Evolutionary conservation across 768 basidiomycete genomes (phyloP), one percentile per base, ranked within the genome.

Genomic region (Austroboletus eburneus): DNA sequence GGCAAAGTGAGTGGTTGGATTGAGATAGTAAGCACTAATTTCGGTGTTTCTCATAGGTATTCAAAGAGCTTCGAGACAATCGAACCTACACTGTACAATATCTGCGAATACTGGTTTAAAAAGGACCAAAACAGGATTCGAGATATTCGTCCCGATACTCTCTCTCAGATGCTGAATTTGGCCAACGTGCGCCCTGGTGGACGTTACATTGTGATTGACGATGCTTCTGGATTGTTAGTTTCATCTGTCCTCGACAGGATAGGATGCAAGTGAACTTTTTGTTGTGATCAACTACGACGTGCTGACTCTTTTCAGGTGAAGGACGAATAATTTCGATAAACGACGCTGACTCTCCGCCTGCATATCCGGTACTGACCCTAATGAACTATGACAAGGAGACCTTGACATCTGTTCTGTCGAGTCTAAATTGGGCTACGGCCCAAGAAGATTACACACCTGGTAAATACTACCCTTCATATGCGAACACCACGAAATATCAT

Each of bases 331-430:
- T 97, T 51, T 81, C 87, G 2, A 82, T 99, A 51, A 89, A 85
- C 54, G 90, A 94, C 51, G 79, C 84, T 25, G 95, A 97, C 57
- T 91, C 88, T 12, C 93, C 95, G 5, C 95, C 96, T 7, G 86
- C 91, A 34, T 95, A 91, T 65, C 87, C 89, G 12, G 78, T 92
- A 18, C 65, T 92, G 61, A 70, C 73, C 3, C 73, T 85, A 48
- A 91, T 98, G 90, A 98, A 98, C 68, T 91, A 93, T 59, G 69
- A 78, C 13, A 69, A 77, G 32, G 73, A 78, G 36, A 58, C 69
- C 10, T 58, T 75, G n/a, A 70, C 74, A 16, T 65, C 76, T 5
- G 73, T 83, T 10, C 68, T 91, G 46, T 71, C 76, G 2, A 81
- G 82, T 0, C 67, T 98, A 17, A 96, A 96, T 63, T 99, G 95